Percentiles rank a stretch among this genome's conserved stretches.
These are phyloP conservation scores for Hypoxylon subgilvum DNA, from an alignment of 495 filamentous ascomycete genomes.

Conservation along the genomic window DNA sequence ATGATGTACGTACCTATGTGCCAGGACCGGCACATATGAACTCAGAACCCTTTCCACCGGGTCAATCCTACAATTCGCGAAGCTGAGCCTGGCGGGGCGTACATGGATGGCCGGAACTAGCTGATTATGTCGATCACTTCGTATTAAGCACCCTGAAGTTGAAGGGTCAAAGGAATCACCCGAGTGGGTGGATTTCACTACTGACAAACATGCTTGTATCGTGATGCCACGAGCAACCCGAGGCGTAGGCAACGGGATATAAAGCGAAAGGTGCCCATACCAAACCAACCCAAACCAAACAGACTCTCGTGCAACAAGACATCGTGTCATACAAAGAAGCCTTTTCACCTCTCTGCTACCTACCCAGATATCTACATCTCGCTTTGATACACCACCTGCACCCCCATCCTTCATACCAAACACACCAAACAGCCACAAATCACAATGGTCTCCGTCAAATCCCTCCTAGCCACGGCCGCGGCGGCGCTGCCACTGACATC, in stretches of 20 bases:
- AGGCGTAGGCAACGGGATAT: not conserved
- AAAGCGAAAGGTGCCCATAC: not conserved
- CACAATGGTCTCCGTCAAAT: conserved; percentile 36
- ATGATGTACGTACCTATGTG: not conserved
- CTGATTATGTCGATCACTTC: conserved; percentile 38
- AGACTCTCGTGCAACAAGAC: not conserved
- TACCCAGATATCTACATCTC: not conserved
- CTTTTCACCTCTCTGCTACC: not conserved
- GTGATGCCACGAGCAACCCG: conserved; percentile 7
- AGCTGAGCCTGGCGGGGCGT: not conserved
- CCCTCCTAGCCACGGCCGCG: conserved; percentile 25
- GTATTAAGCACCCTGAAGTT: conserved; percentile 31
- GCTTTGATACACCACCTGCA: not conserved
- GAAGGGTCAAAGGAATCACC: not conserved
- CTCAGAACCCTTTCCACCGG: not conserved
- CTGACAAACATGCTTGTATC: conserved; percentile 22
- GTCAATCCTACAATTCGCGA: conserved; percentile 7
- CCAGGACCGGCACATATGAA: not conserved
- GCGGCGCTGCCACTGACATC: conserved; percentile 18
- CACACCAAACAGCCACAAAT: not conserved
- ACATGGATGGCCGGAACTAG: not conserved
- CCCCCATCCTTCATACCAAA: not conserved
- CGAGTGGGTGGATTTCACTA: conserved; percentile 12
- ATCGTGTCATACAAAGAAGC: not conserved
- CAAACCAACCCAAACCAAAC: too few relatives aligned